Conservation (phyloP, 2,329 filamentous ascomycete species). For the Pseudogymnoascus sp. region DNA sequence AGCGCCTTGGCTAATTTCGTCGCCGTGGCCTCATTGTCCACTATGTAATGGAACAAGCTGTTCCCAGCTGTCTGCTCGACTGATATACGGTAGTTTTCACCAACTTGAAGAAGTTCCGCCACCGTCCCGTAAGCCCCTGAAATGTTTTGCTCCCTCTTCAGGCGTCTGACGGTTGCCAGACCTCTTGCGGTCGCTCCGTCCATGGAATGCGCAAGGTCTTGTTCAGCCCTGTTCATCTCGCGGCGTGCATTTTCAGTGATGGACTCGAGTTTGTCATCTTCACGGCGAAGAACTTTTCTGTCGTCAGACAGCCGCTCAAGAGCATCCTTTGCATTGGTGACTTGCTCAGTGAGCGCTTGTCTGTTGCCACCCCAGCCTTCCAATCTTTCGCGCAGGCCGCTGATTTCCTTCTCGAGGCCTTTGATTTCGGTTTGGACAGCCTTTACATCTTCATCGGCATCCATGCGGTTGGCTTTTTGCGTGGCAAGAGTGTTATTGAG, state of each 20-base stretch:
- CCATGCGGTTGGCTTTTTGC: constrained; percentile 76
- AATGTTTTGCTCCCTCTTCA: constrained; percentile 72
- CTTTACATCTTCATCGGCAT: constrained; percentile 74
- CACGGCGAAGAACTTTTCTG: constrained; percentile 77
- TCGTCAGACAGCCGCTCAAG: constrained; percentile 77
- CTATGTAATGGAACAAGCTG: constrained; percentile 91
- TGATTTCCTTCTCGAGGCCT: constrained; percentile 64
- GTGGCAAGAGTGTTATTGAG: constrained; percentile 67
- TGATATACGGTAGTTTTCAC: constrained; percentile 75
- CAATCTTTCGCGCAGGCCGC: constrained; percentile 60
- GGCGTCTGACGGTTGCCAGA: constrained; percentile 73
- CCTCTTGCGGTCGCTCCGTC: constrained; percentile 82
- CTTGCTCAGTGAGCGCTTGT: constrained; percentile 62
- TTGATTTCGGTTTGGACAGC: constrained; percentile 64
- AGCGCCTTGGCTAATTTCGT: constrained; percentile 72
- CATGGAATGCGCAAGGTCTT: constrained; percentile 73
- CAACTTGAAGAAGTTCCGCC: constrained; percentile 84
- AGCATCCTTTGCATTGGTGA: constrained; percentile 68
- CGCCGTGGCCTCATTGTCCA: constrained; percentile 84
- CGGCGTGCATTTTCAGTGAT: constrained; percentile 66
- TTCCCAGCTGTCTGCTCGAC: constrained; percentile 89
- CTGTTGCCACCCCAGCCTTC: constrained; percentile 73
- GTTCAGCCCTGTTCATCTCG: constrained; percentile 71
- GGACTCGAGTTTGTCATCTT: constrained; percentile 79
- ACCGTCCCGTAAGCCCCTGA: constrained; percentile 86